Evolutionary conservation across 2,329 filamentous ascomycete genomes (phyloP), one percentile per base, ranked within the genome.

Genomic region (Aspergillus sclerotialis): DNA sequence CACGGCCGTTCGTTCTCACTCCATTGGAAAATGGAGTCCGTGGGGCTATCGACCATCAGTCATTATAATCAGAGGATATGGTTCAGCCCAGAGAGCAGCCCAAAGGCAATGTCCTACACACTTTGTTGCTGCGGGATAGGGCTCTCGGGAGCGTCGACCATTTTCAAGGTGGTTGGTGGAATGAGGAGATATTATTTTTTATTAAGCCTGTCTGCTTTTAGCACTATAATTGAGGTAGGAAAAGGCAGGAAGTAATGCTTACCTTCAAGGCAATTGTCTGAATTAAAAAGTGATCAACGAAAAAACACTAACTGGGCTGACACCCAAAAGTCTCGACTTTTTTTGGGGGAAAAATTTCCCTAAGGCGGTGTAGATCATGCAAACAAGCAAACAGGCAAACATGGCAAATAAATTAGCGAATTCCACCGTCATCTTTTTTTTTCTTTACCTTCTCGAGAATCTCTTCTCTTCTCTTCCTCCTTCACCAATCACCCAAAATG

Each of bases 1-100:
- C 58, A 38, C 59, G 57, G 21, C 58, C 58, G 29, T 48, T 55
- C 10, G 58, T 55, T 30, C 58, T 46, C 18, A 59, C 52, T 14
- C 52, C 53, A 50, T 53, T 60, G 21, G 55, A 48, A 34, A 46
- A 50, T 15, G 54, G 45, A 10, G 48, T 45, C 35, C 54, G 53
- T 14, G 58, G 58, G 40, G 58, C 57, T 53, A 46, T 30, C 26
- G 23, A 45, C 30, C 31, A 42, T 49, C 39, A 50, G 44, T 41
- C 32, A 40, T 34, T 35, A 24, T 29, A 34, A 13, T 25, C 36
- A 21, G 33, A 18, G 32, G 33, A 31, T 23, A 25, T 26, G 28
- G 34, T 43, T 18, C 31, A 37, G 38, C 39, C 34, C 41, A 33
- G 40, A 28, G 42, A 44, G 36, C 43, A 43, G 34, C 43, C 36